These are phyloP conservation scores for Tylopilus sp. DNA, from an alignment of 1,284 basidiomycete species.

Conservation along the genomic window DNA sequence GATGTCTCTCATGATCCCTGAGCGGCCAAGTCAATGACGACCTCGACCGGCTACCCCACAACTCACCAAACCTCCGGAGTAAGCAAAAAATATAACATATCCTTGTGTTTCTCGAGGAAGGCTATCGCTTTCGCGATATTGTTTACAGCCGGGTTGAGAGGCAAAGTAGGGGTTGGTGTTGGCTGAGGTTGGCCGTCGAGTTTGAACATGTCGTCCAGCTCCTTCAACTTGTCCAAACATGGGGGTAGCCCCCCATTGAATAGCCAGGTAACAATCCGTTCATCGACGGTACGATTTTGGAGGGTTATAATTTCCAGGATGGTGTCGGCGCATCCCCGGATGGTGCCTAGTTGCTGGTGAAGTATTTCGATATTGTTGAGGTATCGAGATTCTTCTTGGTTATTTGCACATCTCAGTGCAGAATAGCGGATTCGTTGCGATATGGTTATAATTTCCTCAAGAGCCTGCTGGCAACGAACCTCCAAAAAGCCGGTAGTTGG, in stretches of 20 bases:
- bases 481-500: neutral
- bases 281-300: neutral
- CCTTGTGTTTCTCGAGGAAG: neutral
- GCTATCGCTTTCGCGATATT: neutral
- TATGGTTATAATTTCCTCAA: neutral
- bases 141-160: neutral
- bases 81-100: neutral
- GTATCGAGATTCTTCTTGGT: neutral
- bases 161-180: neutral
- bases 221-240: constrained; percentile 1
- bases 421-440: constrained; percentile 1
- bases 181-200: neutral
- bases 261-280: neutral
- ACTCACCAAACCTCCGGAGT: neutral
- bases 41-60: neutral
- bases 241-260: neutral
- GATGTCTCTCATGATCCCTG: neutral
- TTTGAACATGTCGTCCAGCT: neutral
- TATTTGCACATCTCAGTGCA: neutral
- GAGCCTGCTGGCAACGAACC: neutral
- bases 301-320: neutral
- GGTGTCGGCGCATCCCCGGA: constrained; percentile 1
- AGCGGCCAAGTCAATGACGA: neutral
- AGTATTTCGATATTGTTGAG: neutral
- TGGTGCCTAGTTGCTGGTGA: neutral